A percentile compares a stretch with the other conserved stretches of the same genome.
phyloP scores from a whole-genome alignment of 1,139 yeast genomes.

The Ogataea hybrid region DNA sequence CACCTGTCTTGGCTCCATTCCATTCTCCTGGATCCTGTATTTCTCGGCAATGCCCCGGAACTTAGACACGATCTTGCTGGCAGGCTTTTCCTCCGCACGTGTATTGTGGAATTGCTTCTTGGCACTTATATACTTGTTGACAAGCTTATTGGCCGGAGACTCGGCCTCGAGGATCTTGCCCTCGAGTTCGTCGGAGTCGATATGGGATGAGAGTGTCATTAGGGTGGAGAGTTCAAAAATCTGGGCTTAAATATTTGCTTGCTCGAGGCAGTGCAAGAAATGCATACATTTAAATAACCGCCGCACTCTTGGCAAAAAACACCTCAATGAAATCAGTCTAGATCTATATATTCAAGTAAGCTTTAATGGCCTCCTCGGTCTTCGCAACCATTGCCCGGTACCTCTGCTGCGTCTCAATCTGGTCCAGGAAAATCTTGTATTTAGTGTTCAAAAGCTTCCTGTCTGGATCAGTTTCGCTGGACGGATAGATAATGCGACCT shows the following conservation, averaged over 20 bases:
- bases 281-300: background rate
- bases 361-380: conserved; percentile 41
- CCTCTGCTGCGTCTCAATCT: conserved; percentile 74
- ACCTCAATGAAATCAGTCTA: background rate
- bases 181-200: conserved; percentile 40
- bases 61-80: conserved; percentile 23
- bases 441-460: conserved; percentile 70
- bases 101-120: conserved; percentile 13
- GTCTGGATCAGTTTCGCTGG: conserved; percentile 56
- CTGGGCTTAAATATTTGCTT: background rate
- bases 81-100: conserved; percentile 1
- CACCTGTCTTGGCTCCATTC: conserved; percentile 52
- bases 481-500: conserved; percentile 75
- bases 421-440: conserved; percentile 82
- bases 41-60: conserved; percentile 39
- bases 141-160: conserved; percentile 11
- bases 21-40: conserved; percentile 55
- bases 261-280: conserved; percentile 2
- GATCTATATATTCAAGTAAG: conserved; percentile 24
- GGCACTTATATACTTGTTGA: conserved; percentile 20
- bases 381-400: conserved; percentile 70
- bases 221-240: background rate
- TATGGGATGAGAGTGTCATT: conserved; percentile 43
- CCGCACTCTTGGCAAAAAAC: background rate
- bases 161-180: conserved; percentile 34